Percentiles rank a stretch among this genome's conserved stretches.
phyloP scores from a whole-genome alignment of 2,329 filamentous ascomycete genomes.

The Xylaria sp. region DNA sequence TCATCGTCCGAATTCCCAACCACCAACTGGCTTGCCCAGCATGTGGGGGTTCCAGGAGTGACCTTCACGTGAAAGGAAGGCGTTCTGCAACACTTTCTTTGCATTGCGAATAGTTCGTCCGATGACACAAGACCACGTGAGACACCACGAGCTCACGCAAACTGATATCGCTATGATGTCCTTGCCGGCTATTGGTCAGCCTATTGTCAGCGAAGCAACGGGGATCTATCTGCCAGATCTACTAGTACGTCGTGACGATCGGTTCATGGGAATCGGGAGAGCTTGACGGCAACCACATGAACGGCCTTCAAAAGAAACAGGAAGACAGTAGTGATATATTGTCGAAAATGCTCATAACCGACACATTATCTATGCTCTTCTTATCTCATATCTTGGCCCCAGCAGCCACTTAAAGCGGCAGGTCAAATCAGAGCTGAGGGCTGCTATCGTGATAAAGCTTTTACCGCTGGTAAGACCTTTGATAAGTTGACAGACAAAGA shows the following conservation, averaged over 20 bases:
- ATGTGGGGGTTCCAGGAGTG: constrained; percentile 12
- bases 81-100: not conserved
- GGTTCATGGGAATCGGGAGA: not conserved
- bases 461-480: constrained; percentile 8
- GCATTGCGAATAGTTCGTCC: constrained; percentile 21
- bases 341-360: not conserved
- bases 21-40: not conserved
- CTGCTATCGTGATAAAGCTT: constrained; percentile 28
- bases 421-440: constrained; percentile 23
- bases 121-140: constrained; percentile 28
- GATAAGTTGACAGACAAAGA: constrained; percentile 11
- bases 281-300: not conserved
- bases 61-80: constrained; percentile 21
- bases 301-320: not conserved
- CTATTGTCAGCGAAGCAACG: not conserved
- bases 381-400: constrained; percentile 27
- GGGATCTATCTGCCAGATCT: not conserved
- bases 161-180: not conserved
- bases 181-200: constrained; percentile 15
- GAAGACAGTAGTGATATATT: constrained; percentile 22
- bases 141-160: constrained; percentile 8
- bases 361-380: constrained; percentile 17
- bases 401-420: constrained; percentile 32
- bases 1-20: constrained; percentile 13
- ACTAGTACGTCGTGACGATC: no score